Base-by-base conservation (phyloP, 2,329 filamentous ascomycete species). In the Juglanconis sp. region DNA sequence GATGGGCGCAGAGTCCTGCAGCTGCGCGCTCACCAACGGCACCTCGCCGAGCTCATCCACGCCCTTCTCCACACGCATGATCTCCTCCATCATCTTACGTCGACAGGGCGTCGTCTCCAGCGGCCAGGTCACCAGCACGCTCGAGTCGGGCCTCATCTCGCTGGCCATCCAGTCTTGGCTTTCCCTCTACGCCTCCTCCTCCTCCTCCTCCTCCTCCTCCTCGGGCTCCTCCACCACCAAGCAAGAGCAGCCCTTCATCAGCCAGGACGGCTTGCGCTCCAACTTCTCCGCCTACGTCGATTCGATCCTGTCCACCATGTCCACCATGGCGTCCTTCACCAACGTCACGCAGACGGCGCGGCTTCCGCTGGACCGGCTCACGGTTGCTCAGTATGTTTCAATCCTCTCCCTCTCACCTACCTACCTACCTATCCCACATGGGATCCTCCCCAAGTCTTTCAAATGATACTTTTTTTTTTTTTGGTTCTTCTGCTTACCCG, bases 291-390 rank as follows among this genome's bases (percentile, higher is more conserved):
- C 42, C 17, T 59, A 63, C 10, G 47, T 61, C 13, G 48, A 52
- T 15, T 78, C 78, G 46, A 75, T 75, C 15, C 64, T 74, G 13
- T 77, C 76, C 13, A 66, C 74, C 34, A 76, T 83, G 64, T 65
- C 73, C 24, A 24, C 49, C 55, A 74, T 72, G 1, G 42, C 44
- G 9, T 42, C 54, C 75, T 83, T 24, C 69, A 73, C 30, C 66
- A 76, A 63, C 51, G 56, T 38, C 17, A 56, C 59, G 2, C 34
- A 46, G 7, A 35, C 51, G 3, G 51, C 53, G 15, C 53, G 38
- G 31, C 44, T 63, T 46, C 58, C 63, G 5, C 53, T 64, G 36
- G 63, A 64, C 49, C 42, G 63, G 34, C 32, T 64, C 24, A 60
- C 53, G 4, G 38, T 63, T 38, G 63, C 61, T 10, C 54, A 64